Percentiles rank a stretch among this genome's conserved stretches.
Conservation (phyloP, 78 protist species). For the Mantamonas sphyraenae region DNA sequence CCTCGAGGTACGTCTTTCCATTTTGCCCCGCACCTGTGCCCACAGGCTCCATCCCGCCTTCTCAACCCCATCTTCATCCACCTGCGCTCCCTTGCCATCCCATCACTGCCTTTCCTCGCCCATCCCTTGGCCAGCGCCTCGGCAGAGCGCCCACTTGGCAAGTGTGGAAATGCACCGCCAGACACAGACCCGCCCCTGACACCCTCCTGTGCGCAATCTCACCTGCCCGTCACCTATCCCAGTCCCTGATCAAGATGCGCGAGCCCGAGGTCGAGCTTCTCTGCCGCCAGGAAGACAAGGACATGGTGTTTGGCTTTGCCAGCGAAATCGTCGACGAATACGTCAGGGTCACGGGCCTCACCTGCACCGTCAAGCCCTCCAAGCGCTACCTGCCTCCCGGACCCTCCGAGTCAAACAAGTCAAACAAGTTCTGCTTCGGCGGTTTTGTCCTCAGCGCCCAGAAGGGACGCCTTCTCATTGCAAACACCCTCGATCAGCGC, state of each 20-base stretch:
- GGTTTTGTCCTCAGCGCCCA: constrained; percentile 7
- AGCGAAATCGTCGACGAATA: background rate
- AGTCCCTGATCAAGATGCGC: no score
- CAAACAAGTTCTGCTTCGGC: background rate
- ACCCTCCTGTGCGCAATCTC: no score
- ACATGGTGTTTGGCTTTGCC: background rate
- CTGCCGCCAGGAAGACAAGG: background rate
- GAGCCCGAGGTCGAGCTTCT: background rate
- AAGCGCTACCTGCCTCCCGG: background rate
- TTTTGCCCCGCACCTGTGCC: background rate
- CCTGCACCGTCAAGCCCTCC: background rate
- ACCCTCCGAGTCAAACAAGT: no score
- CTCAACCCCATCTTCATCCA: background rate
- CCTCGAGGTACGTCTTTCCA: constrained; percentile 11
- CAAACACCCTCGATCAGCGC: constrained; percentile 24
- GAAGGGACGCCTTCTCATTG: constrained; percentile 3
- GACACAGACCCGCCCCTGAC: no score
- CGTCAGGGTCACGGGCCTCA: background rate
- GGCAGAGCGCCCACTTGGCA: no score
- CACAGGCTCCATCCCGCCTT: background rate
- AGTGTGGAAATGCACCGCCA: no score
- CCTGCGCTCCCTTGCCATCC: background rate
- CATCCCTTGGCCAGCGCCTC: background rate
- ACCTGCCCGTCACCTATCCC: no score
- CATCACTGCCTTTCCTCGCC: background rate